Conservation (phyloP, 2,329 filamentous ascomycete genomes). For the Pseudocercospora eumusae region DNA sequence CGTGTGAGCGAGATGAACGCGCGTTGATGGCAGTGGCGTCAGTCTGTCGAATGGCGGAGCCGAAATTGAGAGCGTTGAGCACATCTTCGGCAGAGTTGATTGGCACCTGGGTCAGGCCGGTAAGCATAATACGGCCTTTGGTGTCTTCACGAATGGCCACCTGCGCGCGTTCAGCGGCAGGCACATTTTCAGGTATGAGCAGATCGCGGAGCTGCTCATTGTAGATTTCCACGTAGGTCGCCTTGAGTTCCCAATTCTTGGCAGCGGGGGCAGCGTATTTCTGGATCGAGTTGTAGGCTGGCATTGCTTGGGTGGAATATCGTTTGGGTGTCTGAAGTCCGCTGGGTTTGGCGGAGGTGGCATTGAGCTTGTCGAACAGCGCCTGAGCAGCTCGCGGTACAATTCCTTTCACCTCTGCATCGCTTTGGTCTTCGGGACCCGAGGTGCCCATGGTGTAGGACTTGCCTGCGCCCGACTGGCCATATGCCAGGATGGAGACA, state of each 20-base stretch:
- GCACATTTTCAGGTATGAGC: slow-evolving; percentile 73
- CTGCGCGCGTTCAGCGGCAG: slow-evolving; percentile 67
- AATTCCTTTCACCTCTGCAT: slow-evolving; percentile 65
- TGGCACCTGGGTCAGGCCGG: slow-evolving; percentile 81
- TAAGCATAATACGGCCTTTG: slow-evolving; percentile 91
- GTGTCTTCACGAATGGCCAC: slow-evolving; percentile 94
- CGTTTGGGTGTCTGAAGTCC: slow-evolving; percentile 78
- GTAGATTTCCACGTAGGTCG: slow-evolving; percentile 79
- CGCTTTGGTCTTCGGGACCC: slow-evolving; percentile 65
- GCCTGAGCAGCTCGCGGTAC: slow-evolving; percentile 85
- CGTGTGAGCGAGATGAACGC: slow-evolving; percentile 95
- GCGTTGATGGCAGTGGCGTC: slow-evolving; percentile 97
- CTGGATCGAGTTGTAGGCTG: slow-evolving; percentile 46
- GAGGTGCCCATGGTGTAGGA: slow-evolving; percentile 99
- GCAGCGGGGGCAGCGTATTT: slow-evolving; percentile 53
- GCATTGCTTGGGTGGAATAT: slow-evolving; percentile 66
- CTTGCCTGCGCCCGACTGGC: slow-evolving; percentile 95
- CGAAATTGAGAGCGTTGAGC: slow-evolving; percentile 84
- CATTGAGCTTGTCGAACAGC: slow-evolving; percentile 82
- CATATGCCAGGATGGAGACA: slow-evolving; percentile 94
- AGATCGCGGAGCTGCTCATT: slow-evolving; percentile 94
- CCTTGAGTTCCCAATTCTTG: slow-evolving; percentile 86
- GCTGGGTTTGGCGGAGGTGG: slow-evolving; percentile 61
- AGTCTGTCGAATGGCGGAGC: slow-evolving; percentile 91
- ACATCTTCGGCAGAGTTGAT: slow-evolving; percentile 92